Conservation (phyloP, 2,329 filamentous ascomycete genomes). For the Phoma sp. region DNA sequence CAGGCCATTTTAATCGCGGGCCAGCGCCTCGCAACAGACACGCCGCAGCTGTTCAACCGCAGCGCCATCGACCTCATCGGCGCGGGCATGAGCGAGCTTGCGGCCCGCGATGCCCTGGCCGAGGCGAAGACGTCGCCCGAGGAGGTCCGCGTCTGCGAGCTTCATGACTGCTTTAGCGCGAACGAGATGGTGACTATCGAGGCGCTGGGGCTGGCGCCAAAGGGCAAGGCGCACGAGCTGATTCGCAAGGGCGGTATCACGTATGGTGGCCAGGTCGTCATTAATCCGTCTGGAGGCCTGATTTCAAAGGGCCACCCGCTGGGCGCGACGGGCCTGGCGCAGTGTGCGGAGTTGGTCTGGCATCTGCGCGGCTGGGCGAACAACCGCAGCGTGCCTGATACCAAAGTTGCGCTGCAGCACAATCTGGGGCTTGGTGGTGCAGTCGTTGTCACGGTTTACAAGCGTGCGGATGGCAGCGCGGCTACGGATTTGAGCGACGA, state of each 20-base stretch:
- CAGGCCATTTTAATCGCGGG: conserved; percentile 91
- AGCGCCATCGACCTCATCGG: conserved; percentile 89
- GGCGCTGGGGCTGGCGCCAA: conserved; percentile 75
- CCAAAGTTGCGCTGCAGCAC: conserved; percentile 81
- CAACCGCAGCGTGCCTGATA: conserved; percentile 75
- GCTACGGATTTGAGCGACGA: conserved; percentile 66
- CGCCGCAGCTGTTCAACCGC: conserved; percentile 75
- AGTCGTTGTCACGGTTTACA: conserved; percentile 88
- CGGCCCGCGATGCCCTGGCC: conserved; percentile 70
- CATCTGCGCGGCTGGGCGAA: conserved; percentile 95
- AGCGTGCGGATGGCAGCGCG: conserved; percentile 75
- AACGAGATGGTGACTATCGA: conserved; percentile 94
- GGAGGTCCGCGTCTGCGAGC: conserved; percentile 83
- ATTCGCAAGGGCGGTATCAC: conserved; percentile 88
- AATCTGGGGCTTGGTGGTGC: conserved; percentile 92
- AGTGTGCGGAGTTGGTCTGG: conserved; percentile 95
- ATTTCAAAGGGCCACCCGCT: conserved; percentile 97
- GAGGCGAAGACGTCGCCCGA: conserved; percentile 71
- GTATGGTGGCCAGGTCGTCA: conserved; percentile 79
- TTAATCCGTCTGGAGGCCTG: conserved; percentile 92
- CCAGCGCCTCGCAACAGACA: conserved; percentile 85
- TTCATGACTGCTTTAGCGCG: conserved; percentile 96
- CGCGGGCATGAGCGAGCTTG: conserved; percentile 79
- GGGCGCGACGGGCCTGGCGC: conserved; percentile 90
- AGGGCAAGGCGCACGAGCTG: conserved; percentile 89